Evolutionary conservation across 331 rosid genomes (phyloP).

Genomic region (Quercus lobata): DNA sequence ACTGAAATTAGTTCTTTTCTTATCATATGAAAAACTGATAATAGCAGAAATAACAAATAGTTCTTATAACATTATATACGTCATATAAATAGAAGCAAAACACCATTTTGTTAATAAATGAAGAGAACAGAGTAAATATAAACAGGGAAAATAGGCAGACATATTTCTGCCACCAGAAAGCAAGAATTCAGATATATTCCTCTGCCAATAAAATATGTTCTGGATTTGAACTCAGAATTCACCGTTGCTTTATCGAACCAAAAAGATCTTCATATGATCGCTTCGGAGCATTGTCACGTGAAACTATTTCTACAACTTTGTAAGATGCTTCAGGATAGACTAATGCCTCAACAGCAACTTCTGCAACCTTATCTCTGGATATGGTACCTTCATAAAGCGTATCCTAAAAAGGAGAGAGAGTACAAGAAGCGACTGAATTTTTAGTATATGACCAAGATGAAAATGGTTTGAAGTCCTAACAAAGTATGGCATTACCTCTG

Average conservation of each 20-base stretch:
- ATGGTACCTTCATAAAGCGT: constrained; percentile 74
- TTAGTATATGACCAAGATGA: neutral
- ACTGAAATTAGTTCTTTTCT: neutral
- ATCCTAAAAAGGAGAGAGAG: constrained; percentile 42
- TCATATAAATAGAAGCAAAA: neutral
- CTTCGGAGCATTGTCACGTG: constrained; percentile 74
- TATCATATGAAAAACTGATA: neutral
- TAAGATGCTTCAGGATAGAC: constrained; percentile 70
- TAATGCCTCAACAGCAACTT: constrained; percentile 88
- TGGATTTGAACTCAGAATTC: constrained; percentile 15
- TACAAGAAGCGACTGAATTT: neutral
- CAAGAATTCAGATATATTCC: constrained; percentile 3
- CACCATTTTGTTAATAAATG: neutral
- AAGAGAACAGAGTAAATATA: neutral
- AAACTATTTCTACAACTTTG: constrained; percentile 86
- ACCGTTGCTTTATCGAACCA: constrained; percentile 65
- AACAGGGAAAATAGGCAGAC: neutral
- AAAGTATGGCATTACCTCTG: constrained; percentile 61
- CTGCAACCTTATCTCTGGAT: constrained; percentile 95
- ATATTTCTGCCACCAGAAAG: constrained; percentile 26
- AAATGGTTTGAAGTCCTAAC: neutral
- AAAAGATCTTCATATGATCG: constrained; percentile 71
- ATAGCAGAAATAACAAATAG: neutral
- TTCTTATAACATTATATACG: neutral
- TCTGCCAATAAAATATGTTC: constrained; percentile 6